These are phyloP conservation scores for Hydrangea macrophylla DNA, from an alignment of 148 eudicot genomes.

Conservation along the genomic window DNA sequence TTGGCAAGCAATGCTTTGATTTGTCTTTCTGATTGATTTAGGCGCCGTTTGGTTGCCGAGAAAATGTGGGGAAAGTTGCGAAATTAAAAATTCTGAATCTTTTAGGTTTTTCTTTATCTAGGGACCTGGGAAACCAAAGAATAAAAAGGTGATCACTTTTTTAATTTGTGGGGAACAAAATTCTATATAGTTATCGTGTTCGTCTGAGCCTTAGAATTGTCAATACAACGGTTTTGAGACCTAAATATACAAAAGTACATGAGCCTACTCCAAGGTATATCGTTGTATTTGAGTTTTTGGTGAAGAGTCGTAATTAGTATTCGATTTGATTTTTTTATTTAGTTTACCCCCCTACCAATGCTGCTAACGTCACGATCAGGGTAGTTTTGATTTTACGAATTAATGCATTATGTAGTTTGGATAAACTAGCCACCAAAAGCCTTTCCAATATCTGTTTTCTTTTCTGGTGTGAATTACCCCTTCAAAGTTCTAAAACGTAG, in stretches of 20 bases:
- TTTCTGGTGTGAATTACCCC: neutral
- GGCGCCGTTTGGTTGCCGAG: neutral
- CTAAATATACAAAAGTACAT: no score
- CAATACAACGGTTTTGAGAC: neutral
- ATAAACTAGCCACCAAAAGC: neutral
- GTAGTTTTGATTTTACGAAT: neutral
- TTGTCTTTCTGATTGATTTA: neutral
- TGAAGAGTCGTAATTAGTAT: neutral
- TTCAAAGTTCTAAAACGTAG: neutral
- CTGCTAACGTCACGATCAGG: neutral
- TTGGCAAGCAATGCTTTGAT: neutral
- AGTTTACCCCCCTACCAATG: neutral
- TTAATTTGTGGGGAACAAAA: neutral
- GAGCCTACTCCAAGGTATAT: neutral
- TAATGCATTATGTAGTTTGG: neutral
- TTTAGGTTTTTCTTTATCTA: conserved; percentile 3
- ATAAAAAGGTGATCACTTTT: no score
- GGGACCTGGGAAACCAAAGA: neutral
- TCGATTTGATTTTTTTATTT: neutral
- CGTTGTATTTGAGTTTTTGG: no score
- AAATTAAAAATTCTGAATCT: neutral
- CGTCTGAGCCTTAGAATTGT: neutral
- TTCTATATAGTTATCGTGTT: neutral
- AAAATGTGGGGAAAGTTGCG: neutral
- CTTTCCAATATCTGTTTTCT: neutral